Evolutionary conservation across 1,139 yeast species (phyloP), one percentile per base, ranked within the genome.

Genomic region (Suhomyces terraborum): DNA sequence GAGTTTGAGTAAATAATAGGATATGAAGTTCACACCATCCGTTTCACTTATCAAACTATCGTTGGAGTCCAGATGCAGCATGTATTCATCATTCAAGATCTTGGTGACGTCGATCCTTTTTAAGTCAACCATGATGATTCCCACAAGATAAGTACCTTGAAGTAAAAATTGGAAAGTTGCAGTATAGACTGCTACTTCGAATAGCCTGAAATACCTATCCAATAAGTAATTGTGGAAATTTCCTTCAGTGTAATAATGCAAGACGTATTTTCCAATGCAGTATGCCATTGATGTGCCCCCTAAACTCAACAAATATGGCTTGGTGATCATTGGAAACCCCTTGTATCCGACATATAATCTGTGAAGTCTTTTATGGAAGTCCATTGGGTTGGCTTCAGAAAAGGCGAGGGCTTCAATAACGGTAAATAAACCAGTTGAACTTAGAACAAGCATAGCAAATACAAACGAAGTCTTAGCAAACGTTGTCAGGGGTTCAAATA

Each of bases 91-190:
- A 43, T 55, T 43, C 26, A 78, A 52, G 25, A 80, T 58, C 46
- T 82, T 88, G 8, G 77, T 76, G 16, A 84, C 66, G 52, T 84
- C 89, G 29, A 75, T 60, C 41, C 88, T 70, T 33, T 80, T 75
- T 35, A 83, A 64, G 61, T 88, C 95, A 33, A 87, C 75, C 21
- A 83, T 73, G 13, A 86, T 62, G 0, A 84, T 77, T 0, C 89
- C 82, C 1, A 81, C 67, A 46, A 85, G 76, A 56, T 71, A 85
- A 0, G 91, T 77, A 38, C 79, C 54, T 50, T 83, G 88, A 35
- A 87, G 61, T 3, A 73, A 42, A 50, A 78, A 80, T 51, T 84
- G 88, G 29, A 82, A 58, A 1, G 77, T 27, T 21, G 84, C 53
- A 0, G 82, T 73, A 26, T 72, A 40, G 2, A 56, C 45, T 2